Base-by-base conservation (phyloP, 768 basidiomycete genomes). In the Leccinum boreale region DNA sequence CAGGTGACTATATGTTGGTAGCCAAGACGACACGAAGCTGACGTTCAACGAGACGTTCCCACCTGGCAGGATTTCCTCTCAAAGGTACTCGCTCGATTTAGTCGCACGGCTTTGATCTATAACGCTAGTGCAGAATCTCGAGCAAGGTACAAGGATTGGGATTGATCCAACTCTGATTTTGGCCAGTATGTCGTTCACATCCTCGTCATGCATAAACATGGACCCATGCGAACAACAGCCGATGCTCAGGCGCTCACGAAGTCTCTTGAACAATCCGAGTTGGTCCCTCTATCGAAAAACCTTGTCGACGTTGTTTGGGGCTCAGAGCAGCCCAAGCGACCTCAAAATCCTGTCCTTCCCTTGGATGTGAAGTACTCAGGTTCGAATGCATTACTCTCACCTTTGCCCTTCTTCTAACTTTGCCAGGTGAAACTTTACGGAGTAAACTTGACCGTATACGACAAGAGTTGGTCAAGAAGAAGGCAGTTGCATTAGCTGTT, bases 11-110 rank as follows among this genome's bases (percentile, higher is more conserved):
- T 39, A 35, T 9, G 35, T 56, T 28, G 55, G 60, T 47, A 50
- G 29, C 50, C 54, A 6, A 17, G 62, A 49, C 65, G 23, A 26
- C 12, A 11, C 10, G 23, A 19, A 4, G 19, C 65, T 69, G 53
- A 73, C 46, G 24, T 35, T 44, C 23, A 44, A 5, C 45, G 51
- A 91, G 92, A 92, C 65, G 89, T 94, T 12, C 92, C 92, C 3
- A 87, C 87, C 3, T 95, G 93, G 94, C 89, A 94, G 66, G 90
- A 92, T 4, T 94, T 90, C 70, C 73, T 95, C 33, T 76, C 80
- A 50, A 88, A 92, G 79, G 92, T 85, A 59, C 33, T 66, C 29
- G 28, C 15, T 48, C 39, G 3, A 23, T 31, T 15, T 39, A 17
- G 1, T 24, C 23, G 8, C 28, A 6, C 14, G 24, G 24, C 1